These are phyloP conservation scores for Cystobasidiopsis lactophilus DNA, from an alignment of 768 basidiomycete species.

Conservation along the genomic window DNA sequence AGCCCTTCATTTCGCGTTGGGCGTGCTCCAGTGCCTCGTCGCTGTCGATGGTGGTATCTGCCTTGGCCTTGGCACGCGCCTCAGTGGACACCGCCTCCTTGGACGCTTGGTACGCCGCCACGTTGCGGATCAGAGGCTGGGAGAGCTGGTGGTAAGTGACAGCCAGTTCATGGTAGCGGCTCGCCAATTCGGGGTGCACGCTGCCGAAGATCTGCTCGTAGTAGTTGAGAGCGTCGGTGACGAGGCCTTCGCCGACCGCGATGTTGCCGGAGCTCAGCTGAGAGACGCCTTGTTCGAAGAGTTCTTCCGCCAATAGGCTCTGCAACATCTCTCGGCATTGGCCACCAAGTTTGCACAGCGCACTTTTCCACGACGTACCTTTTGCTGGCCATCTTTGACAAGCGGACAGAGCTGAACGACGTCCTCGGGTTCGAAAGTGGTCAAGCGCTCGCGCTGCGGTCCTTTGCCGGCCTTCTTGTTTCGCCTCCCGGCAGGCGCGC, in stretches of 20 bases:
- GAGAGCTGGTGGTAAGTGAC: constrained; percentile 25
- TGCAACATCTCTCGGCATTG: constrained; percentile 6
- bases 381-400: constrained; percentile 25
- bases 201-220: constrained; percentile 29
- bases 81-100: constrained; percentile 10
- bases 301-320: constrained; percentile 26
- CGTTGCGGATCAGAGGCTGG: constrained; percentile 3
- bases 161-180: constrained; percentile 27
- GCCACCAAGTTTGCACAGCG: background rate
- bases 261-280: constrained; percentile 24
- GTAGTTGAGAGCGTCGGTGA: constrained; percentile 26
- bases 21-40: constrained; percentile 10
- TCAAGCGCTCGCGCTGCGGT: constrained; percentile 6
- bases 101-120: constrained; percentile 14
- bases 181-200: constrained; percentile 28
- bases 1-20: constrained; percentile 22
- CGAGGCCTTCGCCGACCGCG: constrained; percentile 26
- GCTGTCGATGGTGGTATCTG: background rate
- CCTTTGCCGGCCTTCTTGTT: constrained; percentile 6
- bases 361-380: constrained; percentile 22
- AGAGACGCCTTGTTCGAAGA: constrained; percentile 25
- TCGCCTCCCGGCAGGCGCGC: constrained; percentile 10
- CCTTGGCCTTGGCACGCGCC: background rate
- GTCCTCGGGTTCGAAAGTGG: constrained; percentile 26
- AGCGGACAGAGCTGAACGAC: constrained; percentile 26